Percentiles rank a stretch among this genome's conserved stretches.
phyloP scores from a whole-genome alignment of 208 protist genomes.

The Trichomonas tenax region DNA sequence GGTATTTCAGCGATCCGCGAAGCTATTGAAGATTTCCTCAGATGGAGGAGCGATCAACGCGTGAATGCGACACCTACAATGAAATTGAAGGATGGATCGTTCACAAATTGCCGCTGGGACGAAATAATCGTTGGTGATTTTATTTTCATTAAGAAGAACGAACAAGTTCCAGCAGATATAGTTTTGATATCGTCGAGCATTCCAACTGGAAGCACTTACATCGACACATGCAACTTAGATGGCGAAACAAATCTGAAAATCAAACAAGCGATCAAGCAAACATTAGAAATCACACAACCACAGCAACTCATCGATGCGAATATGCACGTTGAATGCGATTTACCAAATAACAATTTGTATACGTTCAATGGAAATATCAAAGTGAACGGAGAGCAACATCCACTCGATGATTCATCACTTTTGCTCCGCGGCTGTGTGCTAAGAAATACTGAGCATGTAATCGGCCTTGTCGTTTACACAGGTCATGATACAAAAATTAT shows the following conservation, averaged over 20 bases:
- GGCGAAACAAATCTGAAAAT: slow-evolving; percentile 36
- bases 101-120: neutral
- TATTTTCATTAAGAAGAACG: slow-evolving; percentile 18
- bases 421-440: slow-evolving; percentile 60
- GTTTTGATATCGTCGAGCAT: slow-evolving; percentile 21
- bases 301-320: neutral
- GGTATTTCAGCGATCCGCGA: slow-evolving; percentile 65
- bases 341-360: slow-evolving; percentile 22
- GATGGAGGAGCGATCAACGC: neutral
- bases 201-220: slow-evolving; percentile 15
- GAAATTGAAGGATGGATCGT: neutral
- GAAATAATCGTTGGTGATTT: slow-evolving; percentile 28
- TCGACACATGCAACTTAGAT: slow-evolving; percentile 30
- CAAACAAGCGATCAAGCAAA: neutral
- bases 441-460: slow-evolving; percentile 65
- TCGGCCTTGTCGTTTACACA: slow-evolving; percentile 61
- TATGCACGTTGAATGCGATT: slow-evolving; percentile 21
- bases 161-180: slow-evolving; percentile 27
- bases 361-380: slow-evolving; percentile 13
- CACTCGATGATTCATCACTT: slow-evolving; percentile 59
- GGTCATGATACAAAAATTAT: slow-evolving; percentile 29
- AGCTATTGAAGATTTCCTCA: slow-evolving; percentile 59
- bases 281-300: neutral
- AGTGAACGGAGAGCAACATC: neutral
- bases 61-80: neutral